Conservation (phyloP, 257 asterid genomes). For the Capsicum pubescens region DNA sequence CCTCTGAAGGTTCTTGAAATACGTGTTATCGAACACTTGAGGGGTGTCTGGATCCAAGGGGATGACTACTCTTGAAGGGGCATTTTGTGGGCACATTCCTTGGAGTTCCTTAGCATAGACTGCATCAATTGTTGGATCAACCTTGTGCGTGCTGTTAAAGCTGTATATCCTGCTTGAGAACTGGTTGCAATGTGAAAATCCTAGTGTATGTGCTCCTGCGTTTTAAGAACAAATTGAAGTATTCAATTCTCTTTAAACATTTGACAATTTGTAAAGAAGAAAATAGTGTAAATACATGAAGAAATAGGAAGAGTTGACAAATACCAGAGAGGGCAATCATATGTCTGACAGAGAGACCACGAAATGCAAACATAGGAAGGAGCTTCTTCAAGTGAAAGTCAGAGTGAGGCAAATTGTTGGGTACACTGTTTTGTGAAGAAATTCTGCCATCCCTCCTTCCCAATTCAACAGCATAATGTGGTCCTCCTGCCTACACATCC, state of each 20-base stretch:
- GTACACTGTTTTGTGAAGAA: conserved; percentile 65
- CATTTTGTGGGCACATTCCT: conserved; percentile 66
- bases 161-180: conserved; percentile 69
- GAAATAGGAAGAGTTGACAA: neutral
- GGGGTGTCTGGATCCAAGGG: conserved; percentile 74
- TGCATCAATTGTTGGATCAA: conserved; percentile 57
- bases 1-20: conserved; percentile 62
- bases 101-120: conserved; percentile 60
- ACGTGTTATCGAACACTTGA: conserved; percentile 62
- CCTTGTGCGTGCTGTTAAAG: conserved; percentile 47
- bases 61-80: conserved; percentile 69
- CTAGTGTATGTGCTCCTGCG: conserved; percentile 80
- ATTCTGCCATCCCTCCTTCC: conserved; percentile 79
- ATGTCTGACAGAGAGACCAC: conserved; percentile 63
- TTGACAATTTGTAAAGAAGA: too few relatives aligned
- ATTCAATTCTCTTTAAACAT: too few relatives aligned
- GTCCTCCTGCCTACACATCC: conserved; percentile 71
- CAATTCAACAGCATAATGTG: conserved; percentile 64
- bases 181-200: conserved; percentile 75
- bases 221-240: too few relatives aligned
- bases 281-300: neutral
- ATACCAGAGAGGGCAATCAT: conserved; percentile 77
- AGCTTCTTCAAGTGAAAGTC: conserved; percentile 54
- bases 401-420: conserved; percentile 63
- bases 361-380: conserved; percentile 45